Conservation (phyloP, 805 yeast species). For the Brettanomyces sp. region DNA sequence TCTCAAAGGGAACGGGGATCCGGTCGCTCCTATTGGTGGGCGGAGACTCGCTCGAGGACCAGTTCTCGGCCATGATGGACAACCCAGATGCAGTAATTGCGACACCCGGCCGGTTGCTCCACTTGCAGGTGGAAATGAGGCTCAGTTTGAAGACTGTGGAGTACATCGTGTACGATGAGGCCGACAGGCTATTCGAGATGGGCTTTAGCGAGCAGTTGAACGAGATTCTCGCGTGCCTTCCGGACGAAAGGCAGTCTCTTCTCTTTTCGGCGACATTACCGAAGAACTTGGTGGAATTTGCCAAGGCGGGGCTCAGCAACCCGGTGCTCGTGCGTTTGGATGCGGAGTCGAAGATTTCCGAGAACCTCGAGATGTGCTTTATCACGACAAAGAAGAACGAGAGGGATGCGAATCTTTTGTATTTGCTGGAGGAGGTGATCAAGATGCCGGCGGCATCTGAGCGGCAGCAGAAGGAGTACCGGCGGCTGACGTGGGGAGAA, state of each 20-base stretch:
- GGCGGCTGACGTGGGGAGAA: conserved; percentile 40
- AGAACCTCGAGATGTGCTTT: conserved; percentile 83
- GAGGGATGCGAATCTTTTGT: conserved; percentile 78
- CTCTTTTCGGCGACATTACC: conserved; percentile 95
- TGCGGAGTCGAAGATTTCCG: conserved; percentile 85
- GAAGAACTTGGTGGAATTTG: conserved; percentile 84
- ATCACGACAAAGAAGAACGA: conserved; percentile 74
- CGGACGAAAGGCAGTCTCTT: conserved; percentile 75
- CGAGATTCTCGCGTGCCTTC: conserved; percentile 77
- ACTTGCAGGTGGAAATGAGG: conserved; percentile 91
- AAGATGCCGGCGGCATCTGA: conserved; percentile 72
- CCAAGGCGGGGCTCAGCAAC: conserved; percentile 89
- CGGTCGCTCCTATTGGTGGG: conserved; percentile 81
- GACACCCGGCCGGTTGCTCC: conserved; percentile 96
- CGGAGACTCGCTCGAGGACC: conserved; percentile 98
- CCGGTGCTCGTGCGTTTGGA: conserved; percentile 91
- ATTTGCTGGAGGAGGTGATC: conserved; percentile 73
- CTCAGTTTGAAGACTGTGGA: conserved; percentile 76
- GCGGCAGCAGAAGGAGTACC: conserved; percentile 61
- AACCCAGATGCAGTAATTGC: conserved; percentile 94
- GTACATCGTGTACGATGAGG: conserved; percentile 93
- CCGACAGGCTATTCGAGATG: conserved; percentile 93
- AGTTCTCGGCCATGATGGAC: conserved; percentile 82
- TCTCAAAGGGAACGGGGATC: conserved; percentile 73
- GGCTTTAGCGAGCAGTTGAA: conserved; percentile 91